These are phyloP conservation scores for Rhizopogon vinicolor DNA, from an alignment of 768 basidiomycete species.

Conservation along the genomic window DNA sequence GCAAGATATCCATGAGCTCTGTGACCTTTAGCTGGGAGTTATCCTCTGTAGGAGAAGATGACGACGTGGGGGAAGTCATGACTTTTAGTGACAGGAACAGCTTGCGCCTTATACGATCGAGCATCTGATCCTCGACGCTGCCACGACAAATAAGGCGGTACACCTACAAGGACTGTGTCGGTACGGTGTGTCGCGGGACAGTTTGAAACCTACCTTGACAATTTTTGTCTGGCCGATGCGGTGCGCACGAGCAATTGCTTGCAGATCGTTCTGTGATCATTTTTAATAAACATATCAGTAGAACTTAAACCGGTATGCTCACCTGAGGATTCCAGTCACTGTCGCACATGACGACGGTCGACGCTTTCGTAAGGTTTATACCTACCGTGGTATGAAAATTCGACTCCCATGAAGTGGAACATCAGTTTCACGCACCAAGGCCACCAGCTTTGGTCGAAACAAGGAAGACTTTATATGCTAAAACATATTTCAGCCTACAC, in stretches of 20 bases:
- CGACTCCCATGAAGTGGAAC: conserved; percentile 3
- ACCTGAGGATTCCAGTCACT: conserved; percentile 57
- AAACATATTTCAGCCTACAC: conserved; percentile 1
- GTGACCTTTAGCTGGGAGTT: conserved; percentile 29
- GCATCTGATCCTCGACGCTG: conserved; percentile 74
- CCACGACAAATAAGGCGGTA: conserved; percentile 66
- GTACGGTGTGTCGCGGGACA: background rate
- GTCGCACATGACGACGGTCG: conserved; percentile 79
- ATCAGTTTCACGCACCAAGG: conserved; percentile 38
- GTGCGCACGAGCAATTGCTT: conserved; percentile 83
- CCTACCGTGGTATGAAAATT: conserved; percentile 35
- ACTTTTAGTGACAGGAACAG: conserved; percentile 62
- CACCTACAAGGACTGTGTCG: background rate
- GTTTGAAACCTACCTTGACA: conserved; percentile 43
- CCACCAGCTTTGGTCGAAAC: conserved; percentile 72
- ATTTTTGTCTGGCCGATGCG: conserved; percentile 73
- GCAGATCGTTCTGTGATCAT: conserved; percentile 59
- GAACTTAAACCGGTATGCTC: conserved; percentile 12
- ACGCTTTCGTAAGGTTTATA: conserved; percentile 80
- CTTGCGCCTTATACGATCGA: conserved; percentile 67
- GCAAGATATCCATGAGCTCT: conserved; percentile 53
- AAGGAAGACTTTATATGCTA: conserved; percentile 63
- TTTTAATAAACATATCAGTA: conserved; percentile 3
- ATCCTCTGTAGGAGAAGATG: conserved; percentile 17
- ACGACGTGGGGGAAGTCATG: conserved; percentile 38